Base-by-base conservation (phyloP, 192 early-diverging fungal genomes). In the Entomortierella lignicola region DNA sequence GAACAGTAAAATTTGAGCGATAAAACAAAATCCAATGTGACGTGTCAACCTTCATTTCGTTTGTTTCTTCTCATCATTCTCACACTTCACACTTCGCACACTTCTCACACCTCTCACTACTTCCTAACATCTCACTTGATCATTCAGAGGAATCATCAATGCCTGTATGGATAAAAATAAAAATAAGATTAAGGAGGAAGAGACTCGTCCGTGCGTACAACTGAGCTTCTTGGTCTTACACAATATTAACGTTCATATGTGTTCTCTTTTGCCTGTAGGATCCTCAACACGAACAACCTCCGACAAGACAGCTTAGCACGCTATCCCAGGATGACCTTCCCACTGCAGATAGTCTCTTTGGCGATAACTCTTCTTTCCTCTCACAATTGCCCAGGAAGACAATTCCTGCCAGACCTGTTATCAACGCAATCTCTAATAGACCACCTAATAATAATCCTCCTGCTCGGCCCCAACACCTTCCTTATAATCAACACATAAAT, bases 331-430 rank as follows among this genome's bases (percentile, higher is more conserved):
- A 72, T 21, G 62, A 72, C 18, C 37, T 72, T 31, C 71, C 71
- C 0, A 72, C 71, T 7, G 71, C 71, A 53, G 71, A 72, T 27
- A 65, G 62, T 12, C 71, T 72, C 47, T 72, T 72, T 60, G 62
- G 62, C 0, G 63, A 39, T 8, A 51, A 43, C 30, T 8, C 53
- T 7, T 31, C 68, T 13, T 62, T 51, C 23, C 30, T 71, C 23
- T 43, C 60, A 34, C 53, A 63, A 8, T 11, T 25, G 26, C 17
- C 2, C 8, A 55, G 29, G 17, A 26, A 60, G 20, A 51, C 52
- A 17, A 7, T 41, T 21, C 15, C 29, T n/a, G 30, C 0, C 15
- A 11, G 43, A 10, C 31, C 10, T 63, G 29, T 18, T 23, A 17
- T 13, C 63, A 17, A 26, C 63, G n/a, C 37, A 43, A 34, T 29